These are phyloP conservation scores for Cupressus sempervirens DNA, from an alignment of 75 land plant species.

Conservation along the genomic window DNA sequence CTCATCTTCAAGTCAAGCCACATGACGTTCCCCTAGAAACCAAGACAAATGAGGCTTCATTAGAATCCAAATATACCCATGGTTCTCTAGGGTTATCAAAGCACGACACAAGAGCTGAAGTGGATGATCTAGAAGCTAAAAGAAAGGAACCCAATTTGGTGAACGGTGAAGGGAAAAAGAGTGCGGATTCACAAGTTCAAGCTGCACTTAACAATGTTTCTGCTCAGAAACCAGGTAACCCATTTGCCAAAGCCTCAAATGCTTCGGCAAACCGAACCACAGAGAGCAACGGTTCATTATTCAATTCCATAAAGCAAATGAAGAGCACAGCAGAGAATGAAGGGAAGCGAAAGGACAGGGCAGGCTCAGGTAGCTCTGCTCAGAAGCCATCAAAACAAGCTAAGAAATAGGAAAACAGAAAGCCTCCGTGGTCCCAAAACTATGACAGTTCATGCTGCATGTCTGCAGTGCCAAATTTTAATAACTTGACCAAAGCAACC, in stretches of 20 bases:
- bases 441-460: neutral
- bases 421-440: neutral
- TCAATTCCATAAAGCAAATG: conserved; percentile 47
- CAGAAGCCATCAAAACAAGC: conserved; percentile 8
- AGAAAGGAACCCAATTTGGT: neutral
- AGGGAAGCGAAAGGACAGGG: conserved; percentile 13
- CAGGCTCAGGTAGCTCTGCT: neutral
- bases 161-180: neutral
- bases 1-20: conserved; percentile 11
- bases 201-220: neutral
- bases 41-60: neutral
- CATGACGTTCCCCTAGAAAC: neutral
- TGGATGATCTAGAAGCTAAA: neutral
- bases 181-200: conserved; percentile 4
- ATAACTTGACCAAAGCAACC: neutral
- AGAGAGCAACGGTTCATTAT: conserved; percentile 29
- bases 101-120: conserved; percentile 1
- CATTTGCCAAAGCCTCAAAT: conserved; percentile 38
- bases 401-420: neutral
- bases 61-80: neutral
- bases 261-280: conserved; percentile 8
- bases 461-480: neutral
- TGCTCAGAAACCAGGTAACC: conserved; percentile 25
- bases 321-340: conserved; percentile 16
- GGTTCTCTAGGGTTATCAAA: neutral